Evolutionary conservation across 192 early-diverging fungal species (phyloP), one percentile per base, ranked within the genome.

Genomic region (Gonapodya prolifera): DNA sequence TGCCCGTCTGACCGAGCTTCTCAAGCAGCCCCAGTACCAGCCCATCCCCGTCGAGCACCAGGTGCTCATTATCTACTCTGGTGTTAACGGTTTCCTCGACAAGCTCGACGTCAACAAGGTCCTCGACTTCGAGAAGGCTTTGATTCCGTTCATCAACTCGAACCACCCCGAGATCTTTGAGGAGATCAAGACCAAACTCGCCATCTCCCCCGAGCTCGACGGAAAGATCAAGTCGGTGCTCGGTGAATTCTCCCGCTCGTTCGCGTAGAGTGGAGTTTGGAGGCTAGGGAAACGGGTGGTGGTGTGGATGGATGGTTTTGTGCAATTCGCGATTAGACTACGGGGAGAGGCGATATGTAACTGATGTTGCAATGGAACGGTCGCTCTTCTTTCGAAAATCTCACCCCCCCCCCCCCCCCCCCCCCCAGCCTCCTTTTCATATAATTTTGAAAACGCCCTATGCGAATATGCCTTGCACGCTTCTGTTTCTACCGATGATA

Each of bases 11-110:
- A 98, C 96, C 35, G 98, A 99, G 90, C 89, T 99, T 81, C 86
- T 99, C 82, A 99, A 99, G 93, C 98, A 99, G 89, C 92, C 94
- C 80, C 98, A 99, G 89, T 98, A 97, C 92, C 88, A 86, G 84
- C 98, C 98, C 75, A 84, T 98, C 76, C 86, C 98, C 45, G 94
- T 98, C 78, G 95, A 99, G 90, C 91, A 94, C 87, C 97, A 98
- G 91, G 96, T 99, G 29, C 91, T 93, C 77, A 93, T 98, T 83
- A 93, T 99, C 82, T 99, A 96, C 86, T 94, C 98, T 78, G 95
- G 83, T 32, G 97, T 99, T 83, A 94, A 99, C 87, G 97, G 96
- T 80, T 97, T 94, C 94, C 90, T 99, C 69, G 97, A 99, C 91
- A 98, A 98, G 91, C 87, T 99, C 84, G 93, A 93, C 77, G 94